Evolutionary conservation across 192 early-diverging fungal genomes (phyloP), one percentile per base, ranked within the genome.

Genomic region (Thoreauomyces humboldtii): DNA sequence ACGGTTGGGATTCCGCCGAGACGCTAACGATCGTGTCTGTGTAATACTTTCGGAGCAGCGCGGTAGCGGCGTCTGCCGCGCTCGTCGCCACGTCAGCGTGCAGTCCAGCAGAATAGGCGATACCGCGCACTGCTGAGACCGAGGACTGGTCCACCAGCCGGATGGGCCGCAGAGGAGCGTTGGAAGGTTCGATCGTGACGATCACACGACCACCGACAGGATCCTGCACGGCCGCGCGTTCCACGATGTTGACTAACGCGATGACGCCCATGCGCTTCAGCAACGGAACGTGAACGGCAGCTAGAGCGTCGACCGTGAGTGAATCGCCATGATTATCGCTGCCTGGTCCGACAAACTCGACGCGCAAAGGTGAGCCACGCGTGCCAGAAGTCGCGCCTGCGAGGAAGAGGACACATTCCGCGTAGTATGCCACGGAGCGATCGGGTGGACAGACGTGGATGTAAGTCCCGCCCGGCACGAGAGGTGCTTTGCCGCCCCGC

Each of bases 271-370:
- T 36, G 24, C 17, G 12, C 24, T 38, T 35, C 7, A 63, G n/a
- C 28, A 63, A 14, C 27, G 61, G 61, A 7, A 63, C 9, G 50
- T 35, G 22, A 7, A 63, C 48, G 3, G 21, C 46, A 2, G 12
- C 3, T 24, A 63, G n/a, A 11, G 61, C 27, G 33, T 63, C 61
- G n/a, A 63, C 33, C 24, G 61, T 52, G n/a, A 28, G 15, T 17
- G 32, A 12, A 7, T 42, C 38, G 17, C 0, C 38, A 52, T 22
- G 14, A n/a, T 14, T 11, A 21, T 38, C 34, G 27, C 29, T 63
- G 3, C 24, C 34, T 25, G 25, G 32, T 5, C 32, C 61, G 3
- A 34, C 34, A 4, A 52, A 63, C 15, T n/a, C 14, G 2, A 31
- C 42, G 46, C 7, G 31, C 28, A 37, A 37, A 21, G 35, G 45